Evolutionary conservation across 1,284 basidiomycete genomes (phyloP).

Genomic region (Ustilago nuda): DNA sequence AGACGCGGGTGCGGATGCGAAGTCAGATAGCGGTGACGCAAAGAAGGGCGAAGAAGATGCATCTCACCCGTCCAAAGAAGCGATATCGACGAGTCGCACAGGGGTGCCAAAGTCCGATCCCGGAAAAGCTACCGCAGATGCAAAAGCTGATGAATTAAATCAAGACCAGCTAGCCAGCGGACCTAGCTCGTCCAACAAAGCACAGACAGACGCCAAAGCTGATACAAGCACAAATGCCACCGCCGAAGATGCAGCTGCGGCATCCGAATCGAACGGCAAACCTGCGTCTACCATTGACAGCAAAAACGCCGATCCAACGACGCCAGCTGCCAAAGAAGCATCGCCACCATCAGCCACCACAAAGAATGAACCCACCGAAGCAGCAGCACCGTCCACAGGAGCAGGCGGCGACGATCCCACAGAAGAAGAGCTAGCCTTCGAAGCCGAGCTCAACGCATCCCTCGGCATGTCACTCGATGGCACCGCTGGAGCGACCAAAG

Average conservation of each 20-base stretch:
- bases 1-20: background rate
- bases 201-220: background rate
- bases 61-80: background rate
- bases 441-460: conserved; percentile 55
- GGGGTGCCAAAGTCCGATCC: background rate
- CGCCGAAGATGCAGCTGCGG: background rate
- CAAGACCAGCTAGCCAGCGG: background rate
- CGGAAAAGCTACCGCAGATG: background rate
- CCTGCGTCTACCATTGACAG: conserved; percentile 2
- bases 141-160: background rate
- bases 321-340: conserved; percentile 12
- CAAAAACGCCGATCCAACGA: conserved; percentile 11
- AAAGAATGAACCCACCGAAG: background rate
- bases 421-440: conserved; percentile 57
- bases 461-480: conserved; percentile 45
- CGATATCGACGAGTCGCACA: background rate
- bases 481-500: conserved; percentile 24
- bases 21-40: background rate
- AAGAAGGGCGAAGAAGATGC: background rate
- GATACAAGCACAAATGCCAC: background rate
- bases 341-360: conserved; percentile 5
- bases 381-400: conserved; percentile 14
- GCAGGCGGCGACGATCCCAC: conserved; percentile 38
- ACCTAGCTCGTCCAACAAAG: background rate
- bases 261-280: background rate